Base-by-base conservation (phyloP, 331 rosid species). In the Erythrophleum ivorense region DNA sequence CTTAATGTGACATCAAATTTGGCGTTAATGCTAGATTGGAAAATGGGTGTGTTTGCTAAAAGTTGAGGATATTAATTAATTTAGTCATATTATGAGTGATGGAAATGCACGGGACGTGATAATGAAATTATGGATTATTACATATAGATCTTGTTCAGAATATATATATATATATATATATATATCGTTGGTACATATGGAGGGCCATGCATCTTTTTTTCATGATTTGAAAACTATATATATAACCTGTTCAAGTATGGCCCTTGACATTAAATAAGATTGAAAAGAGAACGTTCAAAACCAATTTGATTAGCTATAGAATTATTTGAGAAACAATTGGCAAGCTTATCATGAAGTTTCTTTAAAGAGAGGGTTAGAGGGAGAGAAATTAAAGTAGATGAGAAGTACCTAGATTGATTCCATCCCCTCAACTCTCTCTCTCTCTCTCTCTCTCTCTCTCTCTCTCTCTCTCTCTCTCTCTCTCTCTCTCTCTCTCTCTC, bases 351-450 rank as follows among this genome's bases (percentile, higher is more conserved):
- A 21, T 74, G 64, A 50, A 76, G 68, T 70, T 78, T 40, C 73
- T 54, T 50, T 79, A 57, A 63, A 49, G 70, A 7, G 67, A 62
- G 74, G 43, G 45, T 53, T 21, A 18, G 40, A 31, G 50, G 6
- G 0, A n/a, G 6, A 18, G 13, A 9, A 67, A 18, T 40, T 9
- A 7, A 43, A 82, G 81, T 53, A 73, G 82, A 80, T 77, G 84
- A 52, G 73, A 82, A 53, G 81, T 65, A 79, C 80, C 70, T 78
- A 58, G 84, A 34, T 81, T 78, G 87, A 86, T 84, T 82, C 87
- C 76, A 45, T 48, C 38, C 64, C 66, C 43, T 18, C 65, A 65
- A 18, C 80, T 73, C 66, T 46, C 76, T 36, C 46, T 43, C 9
- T 43, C 48, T 24, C 29, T 24, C 29, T 24, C 29, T 24, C 29